Evolutionary conservation across 208 protist genomes (phyloP).

Genomic region (Crithidia acanthocephali): DNA sequence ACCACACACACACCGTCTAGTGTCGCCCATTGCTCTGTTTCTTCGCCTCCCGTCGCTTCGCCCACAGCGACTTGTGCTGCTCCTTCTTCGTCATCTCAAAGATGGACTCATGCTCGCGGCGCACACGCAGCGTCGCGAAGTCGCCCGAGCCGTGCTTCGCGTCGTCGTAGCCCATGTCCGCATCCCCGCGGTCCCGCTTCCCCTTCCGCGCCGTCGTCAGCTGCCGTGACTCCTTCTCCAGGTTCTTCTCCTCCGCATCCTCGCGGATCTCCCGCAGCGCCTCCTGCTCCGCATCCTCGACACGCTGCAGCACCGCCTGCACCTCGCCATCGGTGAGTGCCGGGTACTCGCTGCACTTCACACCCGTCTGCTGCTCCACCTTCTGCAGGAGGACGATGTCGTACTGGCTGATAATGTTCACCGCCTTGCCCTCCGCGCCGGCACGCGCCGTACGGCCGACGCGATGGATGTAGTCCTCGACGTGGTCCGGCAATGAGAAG

Average conservation of each 20-base stretch:
- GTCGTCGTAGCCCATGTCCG: conserved; percentile 90
- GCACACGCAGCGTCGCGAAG: conserved; percentile 87
- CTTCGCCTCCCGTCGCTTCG: conserved; percentile 78
- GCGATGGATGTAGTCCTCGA: conserved; percentile 98
- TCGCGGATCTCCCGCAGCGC: conserved; percentile 89
- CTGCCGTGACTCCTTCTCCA: conserved; percentile 70
- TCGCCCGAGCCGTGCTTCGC: conserved; percentile 77
- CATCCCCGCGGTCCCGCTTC: conserved; percentile 77
- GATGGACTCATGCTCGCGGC: conserved; percentile 86
- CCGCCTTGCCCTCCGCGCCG: conserved; percentile 92
- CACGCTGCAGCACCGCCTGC: conserved; percentile 76
- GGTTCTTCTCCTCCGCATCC: conserved; percentile 80
- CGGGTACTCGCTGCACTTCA: conserved; percentile 92
- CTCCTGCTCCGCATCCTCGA: conserved; percentile 93
- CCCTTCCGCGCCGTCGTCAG: conserved; percentile 74
- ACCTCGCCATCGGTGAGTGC: conserved; percentile 79
- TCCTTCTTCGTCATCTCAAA: conserved; percentile 92
- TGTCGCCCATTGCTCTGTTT: conserved; percentile 37
- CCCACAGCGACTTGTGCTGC: conserved; percentile 87
- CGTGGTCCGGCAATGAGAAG: conserved; percentile 96
- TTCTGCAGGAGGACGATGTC: conserved; percentile 98
- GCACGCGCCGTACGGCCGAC: conserved; percentile 97
- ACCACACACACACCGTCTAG: too few relatives aligned
- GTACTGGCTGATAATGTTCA: conserved; percentile 97
- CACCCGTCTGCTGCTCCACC: conserved; percentile 96